These are phyloP conservation scores for Pelargonium australe DNA, from an alignment of 441 rosid species.

Conservation along the genomic window DNA sequence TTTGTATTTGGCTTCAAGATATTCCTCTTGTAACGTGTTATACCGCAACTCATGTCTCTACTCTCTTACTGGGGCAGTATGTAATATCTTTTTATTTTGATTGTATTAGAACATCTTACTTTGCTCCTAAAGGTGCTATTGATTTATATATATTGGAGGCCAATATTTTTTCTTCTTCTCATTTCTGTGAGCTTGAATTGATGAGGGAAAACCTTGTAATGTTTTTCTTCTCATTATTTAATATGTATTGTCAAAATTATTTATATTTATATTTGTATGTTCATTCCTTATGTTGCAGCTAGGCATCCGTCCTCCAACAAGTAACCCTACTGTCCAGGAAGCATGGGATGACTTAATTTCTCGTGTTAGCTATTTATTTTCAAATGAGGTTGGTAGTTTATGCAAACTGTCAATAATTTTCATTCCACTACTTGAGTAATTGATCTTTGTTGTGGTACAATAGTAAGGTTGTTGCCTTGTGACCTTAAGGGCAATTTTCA, in stretches of 20 bases:
- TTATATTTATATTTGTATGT: conserved; percentile 3
- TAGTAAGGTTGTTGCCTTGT: background rate
- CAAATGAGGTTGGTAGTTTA: conserved; percentile 62
- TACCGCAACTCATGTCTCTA: background rate
- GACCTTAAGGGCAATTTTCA: background rate
- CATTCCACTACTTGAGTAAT: background rate
- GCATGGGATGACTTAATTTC: conserved; percentile 54
- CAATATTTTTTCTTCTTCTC: background rate
- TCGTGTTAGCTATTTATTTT: conserved; percentile 51
- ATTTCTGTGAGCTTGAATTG: background rate
- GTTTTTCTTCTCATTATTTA: background rate
- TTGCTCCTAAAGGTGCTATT: background rate
- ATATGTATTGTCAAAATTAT: background rate
- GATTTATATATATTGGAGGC: background rate
- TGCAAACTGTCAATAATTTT: conserved; percentile 8
- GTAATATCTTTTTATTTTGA: conserved; percentile 1
- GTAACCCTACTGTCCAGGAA: conserved; percentile 51
- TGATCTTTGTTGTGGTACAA: background rate
- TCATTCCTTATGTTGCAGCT: conserved; percentile 46
- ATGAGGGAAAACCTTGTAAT: background rate
- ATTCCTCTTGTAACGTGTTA: background rate
- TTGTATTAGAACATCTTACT: conserved; percentile 4
- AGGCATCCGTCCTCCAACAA: conserved; percentile 40
- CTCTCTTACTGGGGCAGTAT: background rate
- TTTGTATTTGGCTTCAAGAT: background rate